Conservation (phyloP, 78 protist genomes). For the Creolimax fragrantissima region DNA sequence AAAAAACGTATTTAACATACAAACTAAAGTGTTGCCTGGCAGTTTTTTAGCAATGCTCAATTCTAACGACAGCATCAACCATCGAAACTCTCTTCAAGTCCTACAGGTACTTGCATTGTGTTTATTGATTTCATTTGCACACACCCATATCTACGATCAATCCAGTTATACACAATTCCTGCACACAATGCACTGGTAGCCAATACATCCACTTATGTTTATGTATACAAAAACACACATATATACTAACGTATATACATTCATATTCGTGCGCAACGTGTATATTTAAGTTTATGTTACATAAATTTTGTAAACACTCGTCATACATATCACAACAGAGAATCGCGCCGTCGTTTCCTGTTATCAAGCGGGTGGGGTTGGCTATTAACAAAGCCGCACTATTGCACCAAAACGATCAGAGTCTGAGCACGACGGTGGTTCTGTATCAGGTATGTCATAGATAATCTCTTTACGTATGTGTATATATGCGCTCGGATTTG, state of each 20-base stretch:
- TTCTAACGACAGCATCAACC: neutral
- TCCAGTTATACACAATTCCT: neutral
- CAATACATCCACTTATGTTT: too few relatives aligned
- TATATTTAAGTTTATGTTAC: neutral
- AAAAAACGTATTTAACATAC: neutral
- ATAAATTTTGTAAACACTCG: neutral
- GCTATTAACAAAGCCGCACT: neutral
- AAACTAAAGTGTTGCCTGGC: neutral
- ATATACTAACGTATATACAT: too few relatives aligned
- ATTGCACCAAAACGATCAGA: neutral
- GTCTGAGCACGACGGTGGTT: neutral
- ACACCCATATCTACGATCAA: neutral
- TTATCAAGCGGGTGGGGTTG: neutral
- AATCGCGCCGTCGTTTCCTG: neutral
- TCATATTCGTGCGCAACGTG: too few relatives aligned
- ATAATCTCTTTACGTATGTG: too few relatives aligned
- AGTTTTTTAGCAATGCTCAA: neutral
- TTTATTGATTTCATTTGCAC: neutral
- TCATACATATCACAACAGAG: neutral
- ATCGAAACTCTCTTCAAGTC: neutral
- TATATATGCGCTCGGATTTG: too few relatives aligned
- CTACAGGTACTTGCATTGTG: neutral
- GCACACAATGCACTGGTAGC: too few relatives aligned
- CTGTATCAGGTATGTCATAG: neutral
- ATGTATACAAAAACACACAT: too few relatives aligned